Evolutionary conservation across 371 early-diverging fungal species (phyloP).

Genomic region (Zychaea mexicana): DNA sequence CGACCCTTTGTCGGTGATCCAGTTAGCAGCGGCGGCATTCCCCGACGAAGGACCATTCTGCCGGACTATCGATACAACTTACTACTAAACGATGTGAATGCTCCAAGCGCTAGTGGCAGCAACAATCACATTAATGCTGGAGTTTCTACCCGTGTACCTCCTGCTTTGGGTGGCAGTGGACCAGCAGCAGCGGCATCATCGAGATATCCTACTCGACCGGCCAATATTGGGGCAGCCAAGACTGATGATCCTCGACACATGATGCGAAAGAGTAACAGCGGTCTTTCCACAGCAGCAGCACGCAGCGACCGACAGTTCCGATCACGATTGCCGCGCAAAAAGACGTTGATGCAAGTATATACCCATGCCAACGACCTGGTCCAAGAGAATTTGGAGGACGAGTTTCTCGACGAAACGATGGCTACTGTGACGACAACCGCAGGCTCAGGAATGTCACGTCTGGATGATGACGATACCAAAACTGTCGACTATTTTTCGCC

Average conservation of each 20-base stretch:
- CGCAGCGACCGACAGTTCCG: constrained; percentile 28
- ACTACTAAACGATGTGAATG: neutral
- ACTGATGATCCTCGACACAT: neutral
- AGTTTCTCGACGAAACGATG: constrained; percentile 44
- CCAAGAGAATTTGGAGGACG: constrained; percentile 66
- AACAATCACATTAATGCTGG: neutral
- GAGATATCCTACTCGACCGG: neutral
- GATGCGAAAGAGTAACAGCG: neutral
- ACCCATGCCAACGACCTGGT: constrained; percentile 64
- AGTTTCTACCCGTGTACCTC: neutral
- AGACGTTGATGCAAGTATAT: constrained; percentile 67
- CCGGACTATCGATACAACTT: constrained; percentile 14
- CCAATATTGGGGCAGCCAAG: neutral
- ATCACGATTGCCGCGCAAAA: constrained; percentile 46
- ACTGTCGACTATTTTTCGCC: constrained; percentile 43
- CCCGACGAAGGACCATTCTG: neutral
- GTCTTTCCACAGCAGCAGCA: constrained; percentile 1
- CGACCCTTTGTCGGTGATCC: constrained; percentile 6
- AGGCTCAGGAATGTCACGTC: neutral
- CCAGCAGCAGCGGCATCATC: neutral
- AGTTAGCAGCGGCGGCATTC: neutral
- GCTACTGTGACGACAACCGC: constrained; percentile 21
- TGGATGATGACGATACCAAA: constrained; percentile 2
- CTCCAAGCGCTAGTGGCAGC: neutral
- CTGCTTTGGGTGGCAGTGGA: neutral